Percentiles rank a stretch among this genome's conserved stretches.
These are phyloP conservation scores for Sporobolomyces roseus DNA, from an alignment of 768 basidiomycete genomes.

Conservation along the genomic window DNA sequence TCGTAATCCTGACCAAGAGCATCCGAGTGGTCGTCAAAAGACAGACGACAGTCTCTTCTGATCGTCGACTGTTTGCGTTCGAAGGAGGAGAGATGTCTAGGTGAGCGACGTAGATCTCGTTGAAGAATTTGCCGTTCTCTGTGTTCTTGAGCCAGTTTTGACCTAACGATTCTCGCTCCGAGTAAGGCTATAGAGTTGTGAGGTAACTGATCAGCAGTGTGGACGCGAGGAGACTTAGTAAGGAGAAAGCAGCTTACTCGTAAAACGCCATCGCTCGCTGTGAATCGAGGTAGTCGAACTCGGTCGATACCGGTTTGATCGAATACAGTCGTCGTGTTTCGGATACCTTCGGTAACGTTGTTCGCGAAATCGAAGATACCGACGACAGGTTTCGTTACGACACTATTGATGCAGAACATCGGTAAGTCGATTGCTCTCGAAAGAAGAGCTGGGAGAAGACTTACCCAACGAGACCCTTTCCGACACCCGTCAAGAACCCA, in stretches of 20 bases:
- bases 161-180: constrained; percentile 80
- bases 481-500: constrained; percentile 97
- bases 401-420: constrained; percentile 53
- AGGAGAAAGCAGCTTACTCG: constrained; percentile 57
- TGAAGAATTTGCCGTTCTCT: constrained; percentile 77
- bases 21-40: constrained; percentile 70
- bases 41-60: constrained; percentile 46
- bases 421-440: background rate
- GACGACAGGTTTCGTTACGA: constrained; percentile 91
- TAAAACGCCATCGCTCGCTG: constrained; percentile 80
- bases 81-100: constrained; percentile 40
- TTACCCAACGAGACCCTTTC: constrained; percentile 91
- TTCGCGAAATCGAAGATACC: constrained; percentile 95
- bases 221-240: background rate
- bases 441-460: constrained; percentile 13
- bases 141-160: constrained; percentile 97
- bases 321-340: constrained; percentile 97
- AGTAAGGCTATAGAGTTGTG: constrained; percentile 64
- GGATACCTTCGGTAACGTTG: constrained; percentile 86
- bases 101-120: constrained; percentile 85
- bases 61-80: background rate
- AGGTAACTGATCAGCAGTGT: constrained; percentile 5
- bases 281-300: constrained; percentile 77
- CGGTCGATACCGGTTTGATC: constrained; percentile 86
- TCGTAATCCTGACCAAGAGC: constrained; percentile 78